Conservation (phyloP, 2,329 filamentous ascomycete genomes). For the Scedosporium dehoogii region DNA sequence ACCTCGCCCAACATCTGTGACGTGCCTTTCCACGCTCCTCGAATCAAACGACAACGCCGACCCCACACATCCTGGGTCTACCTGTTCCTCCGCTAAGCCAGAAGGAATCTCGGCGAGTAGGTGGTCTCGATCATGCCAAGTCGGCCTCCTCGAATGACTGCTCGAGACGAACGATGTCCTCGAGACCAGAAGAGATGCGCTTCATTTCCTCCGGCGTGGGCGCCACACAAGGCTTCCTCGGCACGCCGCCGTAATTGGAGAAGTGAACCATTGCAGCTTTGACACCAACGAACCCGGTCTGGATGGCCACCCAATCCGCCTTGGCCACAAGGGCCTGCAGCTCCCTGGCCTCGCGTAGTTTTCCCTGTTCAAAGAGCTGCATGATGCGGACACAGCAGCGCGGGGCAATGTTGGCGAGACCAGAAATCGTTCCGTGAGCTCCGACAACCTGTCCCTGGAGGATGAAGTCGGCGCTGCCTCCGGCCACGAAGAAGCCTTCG, state of each 20-base stretch:
- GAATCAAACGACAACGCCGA: not conserved
- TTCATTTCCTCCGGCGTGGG: conserved; percentile 23
- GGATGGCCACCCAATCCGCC: conserved; percentile 35
- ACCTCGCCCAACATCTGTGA: no score
- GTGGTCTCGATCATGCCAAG: not conserved
- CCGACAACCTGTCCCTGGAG: conserved; percentile 28
- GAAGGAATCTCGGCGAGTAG: not conserved
- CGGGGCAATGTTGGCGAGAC: conserved; percentile 28
- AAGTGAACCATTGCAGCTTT: conserved; percentile 34
- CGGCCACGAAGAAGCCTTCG: conserved; percentile 27
- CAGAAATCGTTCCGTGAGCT: conserved; percentile 30
- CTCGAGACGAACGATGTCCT: conserved; percentile 22
- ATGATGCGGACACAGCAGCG: conserved; percentile 25
- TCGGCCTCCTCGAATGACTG: conserved; percentile 8
- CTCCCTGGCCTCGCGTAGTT: conserved; percentile 22
- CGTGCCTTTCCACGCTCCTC: not conserved
- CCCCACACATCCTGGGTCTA: not conserved
- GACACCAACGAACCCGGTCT: conserved; percentile 37
- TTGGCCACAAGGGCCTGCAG: conserved; percentile 32
- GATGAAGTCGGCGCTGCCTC: conserved; percentile 32
- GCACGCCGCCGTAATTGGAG: conserved; percentile 27
- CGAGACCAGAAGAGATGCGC: conserved; percentile 25
- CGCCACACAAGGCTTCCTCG: conserved; percentile 26
- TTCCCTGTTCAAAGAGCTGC: conserved; percentile 21
- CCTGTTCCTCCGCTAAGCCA: not conserved